Percentiles rank a stretch among this genome's conserved stretches.
Evolutionary conservation across 345 rosid genomes (phyloP).

Genomic region (Moricandia arvensis): DNA sequence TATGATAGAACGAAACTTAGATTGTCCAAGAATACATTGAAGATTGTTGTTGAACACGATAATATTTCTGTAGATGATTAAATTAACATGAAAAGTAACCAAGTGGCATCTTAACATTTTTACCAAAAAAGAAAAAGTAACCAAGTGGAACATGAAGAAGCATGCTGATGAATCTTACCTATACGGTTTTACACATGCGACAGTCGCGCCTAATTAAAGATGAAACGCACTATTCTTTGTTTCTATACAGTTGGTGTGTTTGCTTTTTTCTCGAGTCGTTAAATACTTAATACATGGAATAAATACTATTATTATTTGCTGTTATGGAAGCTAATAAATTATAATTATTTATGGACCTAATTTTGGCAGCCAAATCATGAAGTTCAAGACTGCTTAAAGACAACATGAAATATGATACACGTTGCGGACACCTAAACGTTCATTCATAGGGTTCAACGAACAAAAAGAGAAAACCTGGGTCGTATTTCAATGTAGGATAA

Average conservation of each 20-base stretch:
- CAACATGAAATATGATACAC: background rate
- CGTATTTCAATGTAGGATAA: too few species aligned
- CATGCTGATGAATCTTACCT: background rate
- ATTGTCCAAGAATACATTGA: background rate
- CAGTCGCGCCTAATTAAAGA: background rate
- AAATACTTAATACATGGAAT: background rate
- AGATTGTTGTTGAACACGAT: background rate
- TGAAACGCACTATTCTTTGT: background rate
- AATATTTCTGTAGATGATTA: background rate
- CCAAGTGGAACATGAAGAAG: background rate
- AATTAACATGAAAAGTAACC: background rate
- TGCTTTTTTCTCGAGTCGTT: background rate
- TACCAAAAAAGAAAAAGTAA: too few species aligned
- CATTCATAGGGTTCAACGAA: background rate
- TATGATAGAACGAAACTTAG: background rate
- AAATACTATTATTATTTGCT: background rate
- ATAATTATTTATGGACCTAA: background rate
- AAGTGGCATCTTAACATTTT: background rate
- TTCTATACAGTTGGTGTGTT: background rate
- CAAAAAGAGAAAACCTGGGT: background rate
- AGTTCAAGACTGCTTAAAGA: background rate
- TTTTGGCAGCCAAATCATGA: background rate
- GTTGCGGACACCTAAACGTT: background rate
- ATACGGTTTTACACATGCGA: background rate
- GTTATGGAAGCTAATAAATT: background rate